Evolutionary conservation across 129 eudicot species (phyloP).

Genomic region (Lactuca saligna): DNA sequence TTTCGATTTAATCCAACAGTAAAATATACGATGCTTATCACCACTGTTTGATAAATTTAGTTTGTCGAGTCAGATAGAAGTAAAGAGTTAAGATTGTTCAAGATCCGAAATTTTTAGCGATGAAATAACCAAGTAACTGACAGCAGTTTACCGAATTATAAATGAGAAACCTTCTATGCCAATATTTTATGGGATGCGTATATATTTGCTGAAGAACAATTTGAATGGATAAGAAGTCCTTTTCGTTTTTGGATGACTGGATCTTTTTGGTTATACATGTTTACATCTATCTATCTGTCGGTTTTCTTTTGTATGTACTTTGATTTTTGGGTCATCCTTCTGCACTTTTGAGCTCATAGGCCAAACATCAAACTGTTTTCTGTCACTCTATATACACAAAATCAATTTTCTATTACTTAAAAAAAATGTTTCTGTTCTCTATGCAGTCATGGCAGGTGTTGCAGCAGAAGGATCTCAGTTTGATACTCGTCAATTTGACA

Average conservation of each 20-base stretch:
- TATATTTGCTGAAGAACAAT: too few relatives aligned
- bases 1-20: not conserved
- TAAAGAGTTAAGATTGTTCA: not conserved
- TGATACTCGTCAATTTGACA: conserved; percentile 45
- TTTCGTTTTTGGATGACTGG: too few relatives aligned
- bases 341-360: too few relatives aligned
- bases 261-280: too few relatives aligned
- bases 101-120: not conserved
- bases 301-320: too few relatives aligned
- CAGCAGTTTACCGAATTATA: not conserved
- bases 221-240: too few relatives aligned
- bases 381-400: not conserved
- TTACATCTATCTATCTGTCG: too few relatives aligned
- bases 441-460: conserved; percentile 44
- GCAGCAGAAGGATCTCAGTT: conserved; percentile 44
- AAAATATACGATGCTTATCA: not conserved
- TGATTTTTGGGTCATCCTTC: too few relatives aligned
- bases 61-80: not conserved
- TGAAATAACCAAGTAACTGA: not conserved
- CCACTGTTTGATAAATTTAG: not conserved
- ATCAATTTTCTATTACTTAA: not conserved
- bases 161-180: too few relatives aligned
- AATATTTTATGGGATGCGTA: too few relatives aligned
- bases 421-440: not conserved
- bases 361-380: not conserved